phyloP scores from a whole-genome alignment of 495 filamentous ascomycete species.

The Neurospora sp. region DNA sequence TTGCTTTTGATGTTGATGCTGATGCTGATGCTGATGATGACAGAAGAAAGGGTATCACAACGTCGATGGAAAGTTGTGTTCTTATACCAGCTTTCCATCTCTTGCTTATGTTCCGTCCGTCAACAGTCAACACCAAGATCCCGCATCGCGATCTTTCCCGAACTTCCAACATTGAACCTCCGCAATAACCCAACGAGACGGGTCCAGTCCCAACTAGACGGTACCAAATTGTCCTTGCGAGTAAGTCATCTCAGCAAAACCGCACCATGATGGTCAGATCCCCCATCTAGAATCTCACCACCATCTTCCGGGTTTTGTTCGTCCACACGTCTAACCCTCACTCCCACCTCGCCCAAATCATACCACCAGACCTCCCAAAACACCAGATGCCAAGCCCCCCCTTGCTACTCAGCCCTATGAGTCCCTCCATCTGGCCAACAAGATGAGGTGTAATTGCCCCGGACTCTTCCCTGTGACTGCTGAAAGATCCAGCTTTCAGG shows the following conservation, averaged over 20 bases:
- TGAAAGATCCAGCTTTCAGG: not conserved
- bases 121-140: not conserved
- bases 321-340: not conserved
- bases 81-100: conserved; percentile 6
- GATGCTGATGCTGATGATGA: conserved; percentile 4
- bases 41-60: not conserved
- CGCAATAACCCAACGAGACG: not conserved
- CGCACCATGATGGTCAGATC: not conserved
- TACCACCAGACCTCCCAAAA: conserved; percentile 10
- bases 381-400: conserved; percentile 7
- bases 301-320: not conserved
- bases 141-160: not conserved
- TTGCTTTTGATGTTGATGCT: conserved; percentile 5
- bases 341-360: not conserved
- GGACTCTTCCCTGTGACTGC: not conserved
- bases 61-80: not conserved
- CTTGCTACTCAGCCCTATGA: not conserved
- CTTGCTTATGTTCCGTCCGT: not conserved
- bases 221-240: not conserved
- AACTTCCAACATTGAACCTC: not conserved
- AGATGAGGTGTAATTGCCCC: not conserved
- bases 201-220: not conserved
- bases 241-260: not conserved
- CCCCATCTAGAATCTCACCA: not conserved
- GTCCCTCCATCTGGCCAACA: not conserved